Percentiles rank a stretch among this genome's conserved stretches.
These are phyloP conservation scores for Malassezia japonica DNA, from an alignment of 1,284 basidiomycete genomes.

Conservation along the genomic window DNA sequence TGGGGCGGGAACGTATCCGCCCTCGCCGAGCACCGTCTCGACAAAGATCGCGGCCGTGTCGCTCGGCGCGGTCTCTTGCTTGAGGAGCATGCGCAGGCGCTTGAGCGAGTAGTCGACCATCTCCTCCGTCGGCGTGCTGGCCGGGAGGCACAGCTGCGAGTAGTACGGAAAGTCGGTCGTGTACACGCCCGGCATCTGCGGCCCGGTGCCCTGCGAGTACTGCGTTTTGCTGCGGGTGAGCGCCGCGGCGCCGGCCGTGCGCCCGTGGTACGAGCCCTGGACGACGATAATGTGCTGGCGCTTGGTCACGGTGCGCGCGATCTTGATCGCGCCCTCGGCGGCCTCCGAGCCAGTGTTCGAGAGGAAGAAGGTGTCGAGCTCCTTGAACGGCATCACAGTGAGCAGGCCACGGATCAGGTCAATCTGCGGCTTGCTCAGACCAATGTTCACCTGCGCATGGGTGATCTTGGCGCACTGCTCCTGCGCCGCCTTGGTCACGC, in stretches of 20 bases:
- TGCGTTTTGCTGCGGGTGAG: conserved; percentile 82
- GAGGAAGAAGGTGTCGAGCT: conserved; percentile 67
- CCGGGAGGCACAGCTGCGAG: conserved; percentile 68
- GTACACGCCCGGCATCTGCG: conserved; percentile 79
- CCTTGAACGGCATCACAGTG: conserved; percentile 64
- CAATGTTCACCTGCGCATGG: conserved; percentile 46
- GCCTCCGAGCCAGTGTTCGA: conserved; percentile 92
- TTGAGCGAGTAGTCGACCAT: conserved; percentile 64
- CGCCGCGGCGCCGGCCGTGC: conserved; percentile 63
- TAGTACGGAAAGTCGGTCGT: conserved; percentile 81
- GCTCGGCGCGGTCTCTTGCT: conserved; percentile 69
- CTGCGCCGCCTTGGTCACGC: conserved; percentile 37
- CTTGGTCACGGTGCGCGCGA: conserved; percentile 64
- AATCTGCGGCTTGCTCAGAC: conserved; percentile 30
- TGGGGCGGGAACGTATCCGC: conserved; percentile 82
- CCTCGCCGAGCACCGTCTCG: conserved; percentile 86
- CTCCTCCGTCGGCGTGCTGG: conserved; percentile 58
- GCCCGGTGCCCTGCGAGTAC: conserved; percentile 68
- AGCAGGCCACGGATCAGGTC: conserved; percentile 32
- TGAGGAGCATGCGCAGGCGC: conserved; percentile 71
- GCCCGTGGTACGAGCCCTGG: conserved; percentile 54
- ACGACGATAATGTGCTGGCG: conserved; percentile 79
- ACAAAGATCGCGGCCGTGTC: conserved; percentile 87
- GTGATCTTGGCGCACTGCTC: conserved; percentile 41
- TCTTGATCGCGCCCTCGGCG: conserved; percentile 62